Percentiles rank a stretch among this genome's conserved stretches.
phyloP scores from a whole-genome alignment of 371 early-diverging fungal species.

The Mortierella sp. region DNA sequence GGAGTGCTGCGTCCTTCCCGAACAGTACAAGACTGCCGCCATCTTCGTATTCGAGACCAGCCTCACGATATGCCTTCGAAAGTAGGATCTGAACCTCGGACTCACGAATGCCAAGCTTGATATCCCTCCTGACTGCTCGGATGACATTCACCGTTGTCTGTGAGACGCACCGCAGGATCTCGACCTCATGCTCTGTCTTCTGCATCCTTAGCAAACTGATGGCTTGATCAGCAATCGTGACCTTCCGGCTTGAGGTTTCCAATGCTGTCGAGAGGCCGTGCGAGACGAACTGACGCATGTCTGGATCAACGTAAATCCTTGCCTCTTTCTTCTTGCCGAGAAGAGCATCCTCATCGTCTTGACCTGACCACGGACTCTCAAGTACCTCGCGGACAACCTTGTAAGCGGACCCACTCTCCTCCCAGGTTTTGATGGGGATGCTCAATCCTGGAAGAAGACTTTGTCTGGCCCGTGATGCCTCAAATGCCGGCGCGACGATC shows the following conservation, averaged over 20 bases:
- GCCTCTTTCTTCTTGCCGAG: conserved; percentile 19
- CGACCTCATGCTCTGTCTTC: conserved; percentile 63
- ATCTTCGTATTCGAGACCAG: conserved; percentile 55
- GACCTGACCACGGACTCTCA: conserved; percentile 29
- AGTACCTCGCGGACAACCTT: conserved; percentile 51
- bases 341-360: conserved; percentile 13
- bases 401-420: conserved; percentile 64
- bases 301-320: conserved; percentile 58
- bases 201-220: conserved; percentile 60
- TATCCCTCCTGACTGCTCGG: conserved; percentile 56
- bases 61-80: conserved; percentile 49
- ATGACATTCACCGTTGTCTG: conserved; percentile 63
- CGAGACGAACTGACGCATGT: conserved; percentile 61
- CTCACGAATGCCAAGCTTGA: conserved; percentile 60
- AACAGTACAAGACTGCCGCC: conserved; percentile 65
- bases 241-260: conserved; percentile 15
- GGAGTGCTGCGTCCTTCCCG: conserved; percentile 65
- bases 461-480: conserved; percentile 60
- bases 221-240: conserved; percentile 57
- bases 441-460: conserved; percentile 25
- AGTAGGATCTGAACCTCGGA: conserved; percentile 56
- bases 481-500: conserved; percentile 66
- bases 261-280: conserved; percentile 53
- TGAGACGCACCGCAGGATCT: conserved; percentile 65
- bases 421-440: conserved; percentile 56